Evolutionary conservation across 768 basidiomycete species (phyloP).

Genomic region (Sarcodon sp.): DNA sequence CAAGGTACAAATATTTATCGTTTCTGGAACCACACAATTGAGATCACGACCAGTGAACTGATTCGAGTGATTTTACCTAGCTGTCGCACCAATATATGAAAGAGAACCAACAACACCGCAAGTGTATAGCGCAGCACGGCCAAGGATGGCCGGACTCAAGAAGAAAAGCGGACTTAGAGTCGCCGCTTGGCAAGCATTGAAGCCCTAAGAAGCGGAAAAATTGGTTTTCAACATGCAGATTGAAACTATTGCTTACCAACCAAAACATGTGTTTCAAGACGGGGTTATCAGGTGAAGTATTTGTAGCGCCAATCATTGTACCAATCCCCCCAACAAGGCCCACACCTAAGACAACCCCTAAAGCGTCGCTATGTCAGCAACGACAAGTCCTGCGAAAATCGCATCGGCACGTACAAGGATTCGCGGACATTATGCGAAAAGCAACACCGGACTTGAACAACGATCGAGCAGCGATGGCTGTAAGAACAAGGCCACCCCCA

Average conservation of each 20-base stretch:
- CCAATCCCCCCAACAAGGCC: conserved; percentile 73
- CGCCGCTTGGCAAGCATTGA: conserved; percentile 79
- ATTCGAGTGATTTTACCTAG: conserved; percentile 32
- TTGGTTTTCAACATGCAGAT: conserved; percentile 4
- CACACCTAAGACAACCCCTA: conserved; percentile 73
- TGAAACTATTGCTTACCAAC: conserved; percentile 36
- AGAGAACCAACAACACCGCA: conserved; percentile 77
- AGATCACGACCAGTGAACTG: not conserved
- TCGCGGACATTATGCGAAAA: conserved; percentile 68
- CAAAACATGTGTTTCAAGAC: conserved; percentile 72
- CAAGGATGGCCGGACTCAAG: conserved; percentile 72
- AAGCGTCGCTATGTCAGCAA: not conserved
- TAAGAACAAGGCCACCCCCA: conserved; percentile 64
- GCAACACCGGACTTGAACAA: conserved; percentile 60
- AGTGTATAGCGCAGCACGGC: conserved; percentile 82
- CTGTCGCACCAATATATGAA: conserved; percentile 82
- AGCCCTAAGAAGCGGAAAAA: conserved; percentile 34
- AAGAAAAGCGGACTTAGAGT: conserved; percentile 86
- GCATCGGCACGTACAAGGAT: conserved; percentile 49
- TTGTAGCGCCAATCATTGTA: conserved; percentile 73
- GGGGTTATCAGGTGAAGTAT: conserved; percentile 66
- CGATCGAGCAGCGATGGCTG: conserved; percentile 68
- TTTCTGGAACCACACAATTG: conserved; percentile 29
- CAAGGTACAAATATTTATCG: conserved; percentile 78
- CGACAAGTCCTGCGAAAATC: not conserved